Evolutionary conservation across 2,329 filamentous ascomycete species (phyloP).

Genomic region (Colletotrichum plurivorum): DNA sequence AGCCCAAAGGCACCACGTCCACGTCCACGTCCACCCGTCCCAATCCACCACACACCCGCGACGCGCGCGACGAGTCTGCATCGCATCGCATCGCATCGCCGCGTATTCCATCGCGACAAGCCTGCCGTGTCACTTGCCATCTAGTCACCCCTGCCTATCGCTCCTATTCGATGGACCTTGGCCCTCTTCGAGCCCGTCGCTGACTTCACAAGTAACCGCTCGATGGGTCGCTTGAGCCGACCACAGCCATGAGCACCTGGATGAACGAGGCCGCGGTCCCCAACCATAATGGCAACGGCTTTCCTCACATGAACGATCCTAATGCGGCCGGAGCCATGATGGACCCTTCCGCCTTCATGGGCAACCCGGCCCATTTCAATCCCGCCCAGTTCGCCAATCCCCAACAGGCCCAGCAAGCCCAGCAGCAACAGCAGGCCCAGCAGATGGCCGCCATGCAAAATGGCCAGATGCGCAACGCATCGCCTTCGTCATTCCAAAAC

Average conservation of each 20-base stretch:
- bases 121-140: conserved; percentile 59
- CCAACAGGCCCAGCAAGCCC: conserved; percentile 51
- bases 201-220: conserved; percentile 60
- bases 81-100: no score
- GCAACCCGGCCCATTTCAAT: conserved; percentile 72
- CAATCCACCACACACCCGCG: conserved; percentile 45
- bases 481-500: conserved; percentile 80
- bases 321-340: conserved; percentile 72
- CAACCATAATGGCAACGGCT: conserved; percentile 79
- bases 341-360: conserved; percentile 76
- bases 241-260: conserved; percentile 78
- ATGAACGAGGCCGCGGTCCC: conserved; percentile 78
- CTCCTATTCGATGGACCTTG: conserved; percentile 60
- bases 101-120: conserved; percentile 26
- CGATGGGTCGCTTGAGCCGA: conserved; percentile 64
- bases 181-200: conserved; percentile 56
- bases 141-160: conserved; percentile 15
- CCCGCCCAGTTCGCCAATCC: conserved; percentile 68
- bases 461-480: conserved; percentile 86
- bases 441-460: conserved; percentile 80
- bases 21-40: conserved; percentile 57
- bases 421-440: conserved; percentile 48
- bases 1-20: conserved; percentile 43
- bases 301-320: conserved; percentile 75
- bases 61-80: conserved; percentile 39